phyloP scores from a whole-genome alignment of 2,329 filamentous ascomycete genomes.

The Malbranchea cinnamomea region DNA sequence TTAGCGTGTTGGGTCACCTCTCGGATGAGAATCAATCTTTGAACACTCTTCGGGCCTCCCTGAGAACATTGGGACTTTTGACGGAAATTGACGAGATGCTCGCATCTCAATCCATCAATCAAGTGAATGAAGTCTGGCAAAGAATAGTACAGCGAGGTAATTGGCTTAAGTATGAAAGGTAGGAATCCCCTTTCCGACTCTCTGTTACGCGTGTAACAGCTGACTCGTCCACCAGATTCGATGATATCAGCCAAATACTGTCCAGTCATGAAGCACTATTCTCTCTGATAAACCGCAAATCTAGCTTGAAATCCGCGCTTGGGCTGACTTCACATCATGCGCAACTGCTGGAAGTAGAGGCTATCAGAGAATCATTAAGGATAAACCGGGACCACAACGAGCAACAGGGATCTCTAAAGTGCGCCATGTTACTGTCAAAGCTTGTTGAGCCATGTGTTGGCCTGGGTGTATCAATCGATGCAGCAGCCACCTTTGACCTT shows the following conservation, averaged over 20 bases:
- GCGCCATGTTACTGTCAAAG: constrained; percentile 68
- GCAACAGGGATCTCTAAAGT: constrained; percentile 72
- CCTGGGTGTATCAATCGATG: constrained; percentile 62
- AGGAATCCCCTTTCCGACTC: constrained; percentile 19
- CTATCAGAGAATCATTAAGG: constrained; percentile 58
- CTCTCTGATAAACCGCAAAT: constrained; percentile 59
- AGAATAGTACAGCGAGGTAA: constrained; percentile 49
- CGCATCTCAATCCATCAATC: constrained; percentile 40
- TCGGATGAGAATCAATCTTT: constrained; percentile 22
- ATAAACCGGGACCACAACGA: constrained; percentile 68
- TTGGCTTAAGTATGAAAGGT: constrained; percentile 78
- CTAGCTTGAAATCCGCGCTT: constrained; percentile 45
- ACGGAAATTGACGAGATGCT: constrained; percentile 71
- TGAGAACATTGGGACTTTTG: constrained; percentile 54
- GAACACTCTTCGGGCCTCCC: constrained; percentile 38
- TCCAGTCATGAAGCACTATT: constrained; percentile 73
- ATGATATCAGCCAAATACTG: constrained; percentile 62
- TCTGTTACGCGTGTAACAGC: not conserved
- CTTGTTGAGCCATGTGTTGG: constrained; percentile 55
- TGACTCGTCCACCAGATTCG: constrained; percentile 19
- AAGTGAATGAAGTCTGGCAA: constrained; percentile 47
- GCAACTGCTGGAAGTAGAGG: constrained; percentile 57
- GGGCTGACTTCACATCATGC: constrained; percentile 48
- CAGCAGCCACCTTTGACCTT: constrained; percentile 62
- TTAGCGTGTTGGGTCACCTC: constrained; percentile 31